A percentile compares a stretch with the other conserved stretches of the same genome.
These are phyloP conservation scores for Acorus gramineus DNA, from an alignment of 106 monocot species.

Conservation along the genomic window DNA sequence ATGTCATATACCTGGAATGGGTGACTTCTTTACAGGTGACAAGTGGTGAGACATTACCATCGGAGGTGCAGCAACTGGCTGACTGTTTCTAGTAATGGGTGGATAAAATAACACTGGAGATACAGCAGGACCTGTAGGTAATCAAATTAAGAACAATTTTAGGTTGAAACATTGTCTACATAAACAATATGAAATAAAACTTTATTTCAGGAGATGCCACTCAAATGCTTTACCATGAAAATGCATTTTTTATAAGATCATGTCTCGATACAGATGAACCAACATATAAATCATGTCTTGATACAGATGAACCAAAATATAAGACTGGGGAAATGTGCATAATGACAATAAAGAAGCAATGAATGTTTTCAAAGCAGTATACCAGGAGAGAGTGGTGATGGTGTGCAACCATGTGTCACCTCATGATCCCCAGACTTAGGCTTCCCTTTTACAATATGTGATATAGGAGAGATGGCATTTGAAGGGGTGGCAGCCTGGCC, in stretches of 20 bases:
- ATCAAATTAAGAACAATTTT: neutral
- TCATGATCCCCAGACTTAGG: no score
- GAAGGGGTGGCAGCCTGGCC: neutral
- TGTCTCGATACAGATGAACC: no score
- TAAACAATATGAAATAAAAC: neutral
- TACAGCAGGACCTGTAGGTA: conserved; percentile 25
- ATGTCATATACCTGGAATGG: conserved; percentile 22
- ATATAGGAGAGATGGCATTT: no score
- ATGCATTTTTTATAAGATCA: no score
- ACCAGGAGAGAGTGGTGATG: conserved; percentile 6
- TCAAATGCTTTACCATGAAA: neutral
- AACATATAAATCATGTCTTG: no score
- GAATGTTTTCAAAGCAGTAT: no score
- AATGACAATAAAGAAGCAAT: no score
- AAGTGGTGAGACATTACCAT: neutral
- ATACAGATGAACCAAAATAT: no score
- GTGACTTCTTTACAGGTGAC: conserved; percentile 12
- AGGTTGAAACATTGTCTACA: neutral
- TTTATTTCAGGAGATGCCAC: neutral
- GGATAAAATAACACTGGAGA: conserved; percentile 20
- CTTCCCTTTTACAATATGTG: no score
- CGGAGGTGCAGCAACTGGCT: conserved; percentile 31
- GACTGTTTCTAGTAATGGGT: conserved; percentile 9
- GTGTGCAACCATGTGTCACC: neutral
- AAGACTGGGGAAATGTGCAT: no score